Evolutionary conservation across 257 asterid genomes (phyloP).

Genomic region (Penstemon eatonii): DNA sequence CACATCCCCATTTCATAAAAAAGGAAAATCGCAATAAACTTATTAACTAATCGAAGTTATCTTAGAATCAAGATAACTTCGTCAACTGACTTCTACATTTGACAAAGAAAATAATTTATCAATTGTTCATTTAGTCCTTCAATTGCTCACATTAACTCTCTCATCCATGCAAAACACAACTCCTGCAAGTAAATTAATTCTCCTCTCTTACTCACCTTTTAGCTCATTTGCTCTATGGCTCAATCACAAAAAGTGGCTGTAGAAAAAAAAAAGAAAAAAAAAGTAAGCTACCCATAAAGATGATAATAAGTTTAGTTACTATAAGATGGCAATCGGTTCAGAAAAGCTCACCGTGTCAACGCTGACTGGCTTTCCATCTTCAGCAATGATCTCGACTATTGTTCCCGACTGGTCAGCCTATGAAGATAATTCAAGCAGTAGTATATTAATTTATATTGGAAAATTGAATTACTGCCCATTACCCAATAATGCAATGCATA

Average conservation of each 20-base stretch:
- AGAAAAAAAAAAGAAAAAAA: conserved; percentile 13
- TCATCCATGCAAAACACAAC: conserved; percentile 29
- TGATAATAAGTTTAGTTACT: not conserved
- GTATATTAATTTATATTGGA: too few relatives aligned
- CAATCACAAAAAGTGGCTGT: conserved; percentile 84
- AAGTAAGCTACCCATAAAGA: conserved; percentile 20
- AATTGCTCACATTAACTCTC: conserved; percentile 26
- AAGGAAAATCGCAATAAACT: conserved; percentile 8
- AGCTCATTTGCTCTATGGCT: conserved; percentile 47
- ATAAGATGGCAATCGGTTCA: not conserved
- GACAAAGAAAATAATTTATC: conserved; percentile 16
- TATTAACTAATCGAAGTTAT: conserved; percentile 2
- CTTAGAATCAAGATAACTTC: not conserved
- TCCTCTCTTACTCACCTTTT: conserved; percentile 27
- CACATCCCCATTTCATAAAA: conserved; percentile 24
- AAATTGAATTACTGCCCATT: too few relatives aligned
- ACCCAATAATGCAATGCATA: too few relatives aligned
- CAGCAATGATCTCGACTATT: conserved; percentile 51
- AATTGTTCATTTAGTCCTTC: conserved; percentile 1
- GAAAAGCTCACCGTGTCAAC: conserved; percentile 61
- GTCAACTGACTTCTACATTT: conserved; percentile 19
- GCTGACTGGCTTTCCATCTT: conserved; percentile 60
- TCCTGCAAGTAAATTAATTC: conserved; percentile 20
- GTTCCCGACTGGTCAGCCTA: conserved; percentile 66
- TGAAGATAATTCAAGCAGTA: not conserved